Conservation (phyloP, 805 yeast genomes). For the Monosporozyma servazzii region DNA sequence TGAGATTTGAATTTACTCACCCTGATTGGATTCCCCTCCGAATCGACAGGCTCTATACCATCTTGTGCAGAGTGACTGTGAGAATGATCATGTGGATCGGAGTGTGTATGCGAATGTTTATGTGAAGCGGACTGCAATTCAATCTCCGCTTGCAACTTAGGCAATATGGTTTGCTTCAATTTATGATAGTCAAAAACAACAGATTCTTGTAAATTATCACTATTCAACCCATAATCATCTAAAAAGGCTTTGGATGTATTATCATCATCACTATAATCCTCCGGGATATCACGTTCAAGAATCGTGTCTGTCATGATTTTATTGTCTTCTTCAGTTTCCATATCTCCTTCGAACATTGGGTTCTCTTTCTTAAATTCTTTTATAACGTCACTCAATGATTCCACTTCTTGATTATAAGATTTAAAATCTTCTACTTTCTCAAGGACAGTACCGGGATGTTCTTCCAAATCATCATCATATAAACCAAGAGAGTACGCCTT, state of each 20-base stretch:
- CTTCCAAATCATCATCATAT: slow-evolving; percentile 51
- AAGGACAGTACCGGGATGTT: slow-evolving; percentile 46
- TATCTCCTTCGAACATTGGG: slow-evolving; percentile 7
- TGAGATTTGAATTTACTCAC: slow-evolving; percentile 66
- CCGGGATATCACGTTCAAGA: slow-evolving; percentile 26
- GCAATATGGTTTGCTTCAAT: slow-evolving; percentile 42
- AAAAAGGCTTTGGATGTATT: slow-evolving; percentile 22
- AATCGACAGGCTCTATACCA: slow-evolving; percentile 52
- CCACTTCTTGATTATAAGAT: slow-evolving; percentile 39
- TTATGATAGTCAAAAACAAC: slow-evolving; percentile 48
- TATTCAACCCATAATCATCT: slow-evolving; percentile 12
- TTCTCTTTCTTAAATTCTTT: slow-evolving; percentile 16
- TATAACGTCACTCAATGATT: slow-evolving; percentile 24
- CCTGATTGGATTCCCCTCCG: slow-evolving; percentile 46
- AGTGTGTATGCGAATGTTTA: background rate
- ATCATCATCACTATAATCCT: slow-evolving; percentile 21
- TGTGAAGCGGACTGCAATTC: background rate
- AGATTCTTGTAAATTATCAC: slow-evolving; percentile 36
- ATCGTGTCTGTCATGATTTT: slow-evolving; percentile 8
- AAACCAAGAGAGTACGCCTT: slow-evolving; percentile 50
- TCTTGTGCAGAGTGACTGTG: background rate
- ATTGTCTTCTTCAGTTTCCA: slow-evolving; percentile 4
- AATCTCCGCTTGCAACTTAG: slow-evolving; percentile 22
- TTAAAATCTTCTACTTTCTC: slow-evolving; percentile 47
- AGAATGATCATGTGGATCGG: background rate